Evolutionary conservation across 176 grass and related monocot species (phyloP), one percentile per base, ranked within the genome.

Genomic region (Areca catechu): DNA sequence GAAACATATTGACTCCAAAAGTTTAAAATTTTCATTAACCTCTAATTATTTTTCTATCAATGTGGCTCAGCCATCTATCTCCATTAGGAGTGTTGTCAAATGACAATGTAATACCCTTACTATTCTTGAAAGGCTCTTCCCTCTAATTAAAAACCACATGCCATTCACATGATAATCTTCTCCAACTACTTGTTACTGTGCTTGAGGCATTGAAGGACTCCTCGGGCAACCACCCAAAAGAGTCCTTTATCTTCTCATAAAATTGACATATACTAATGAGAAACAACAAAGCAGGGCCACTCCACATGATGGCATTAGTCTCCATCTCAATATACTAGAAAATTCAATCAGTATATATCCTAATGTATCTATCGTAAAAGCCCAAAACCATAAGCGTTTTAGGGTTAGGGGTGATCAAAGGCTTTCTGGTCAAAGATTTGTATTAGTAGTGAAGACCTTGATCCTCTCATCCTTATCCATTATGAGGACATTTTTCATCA

Each of bases 181-280:
- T 29, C 4, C 27, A 29, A 29, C 90, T 71, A 29, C 76, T 78
- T 0, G 83, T 51, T 56, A 80, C 68, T 10, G 63, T 50, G 30
- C 67, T 60, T 0, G 82, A 81, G 7, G 72, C 68, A 71, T 88
- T 86, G 61, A 97, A 97, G 2, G 86, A 79, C 56, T 97, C 92
- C 20, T 88, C 92, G 0, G 80, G 69, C 21, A 75, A 71, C 86
- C 86, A 85, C 7, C 83, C 92, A 50, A 97, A 57, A 0, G 92
- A 82, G 63, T 97, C 92, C 62, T 88, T 97, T 71, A 88, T 97
- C 76, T 91, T 97, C 63, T 91, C 86, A 60, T 97, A 91, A 23
- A 97, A 85, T 76, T 97, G 92, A 86, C 86, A 86, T 16, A 95
- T 77, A 22, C 86, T 86, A 24, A 91, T 91, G 62, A 88, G 62